Base-by-base conservation (phyloP, 78 protist species). In the Emiliania huxleyi region DNA sequence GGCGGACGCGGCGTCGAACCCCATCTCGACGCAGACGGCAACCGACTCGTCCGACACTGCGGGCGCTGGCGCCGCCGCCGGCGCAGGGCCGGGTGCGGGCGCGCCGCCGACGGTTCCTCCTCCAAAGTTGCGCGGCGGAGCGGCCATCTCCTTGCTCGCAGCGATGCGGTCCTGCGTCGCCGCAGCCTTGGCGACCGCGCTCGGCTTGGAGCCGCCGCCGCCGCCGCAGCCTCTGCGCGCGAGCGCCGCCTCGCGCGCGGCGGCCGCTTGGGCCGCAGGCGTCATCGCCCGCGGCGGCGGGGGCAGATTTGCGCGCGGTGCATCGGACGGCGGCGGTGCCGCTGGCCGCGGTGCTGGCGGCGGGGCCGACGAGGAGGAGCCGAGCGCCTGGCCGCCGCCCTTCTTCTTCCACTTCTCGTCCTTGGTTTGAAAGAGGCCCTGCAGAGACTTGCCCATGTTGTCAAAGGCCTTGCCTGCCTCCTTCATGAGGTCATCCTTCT, bases 321-420 rank as follows among this genome's bases (percentile, higher is more conserved):
- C 33, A 19, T 6, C 40, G 40, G 37, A 40, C 1, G 81, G 81
- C 45, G 81, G 81, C 37, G 42, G 81, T 22, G 81, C 40, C 37
- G 81, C 11, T 8, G 81, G 42, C 18, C 40, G 42, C 45, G 81
- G 81, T 8, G 81, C 11, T 8, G 81, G 42, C 18, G 81, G 42
- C 19, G 81, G 42, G 29, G 81, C 15, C 15, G 37, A 11, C 42
- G 81, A 5, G 5, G 81, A 35, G 42, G 81, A 4, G 81, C 43
- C 37, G 81, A 71, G 81, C 43, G 37, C n/a, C 40, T 71, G 81
- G 33, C 81, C 81, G 43, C 42, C 81, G 19, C 81, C 81, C 81
- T 71, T 71, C 42, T 71, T 71, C 81, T 29, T 40, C 81, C 81
- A 71, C 81, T 71, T 71, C 81, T 71, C n/a, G 33, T 71, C 81